Percentiles rank a stretch among this genome's conserved stretches.
Conservation (phyloP, 2,329 filamentous ascomycete species). For the Berkeleyomyces basicola region DNA sequence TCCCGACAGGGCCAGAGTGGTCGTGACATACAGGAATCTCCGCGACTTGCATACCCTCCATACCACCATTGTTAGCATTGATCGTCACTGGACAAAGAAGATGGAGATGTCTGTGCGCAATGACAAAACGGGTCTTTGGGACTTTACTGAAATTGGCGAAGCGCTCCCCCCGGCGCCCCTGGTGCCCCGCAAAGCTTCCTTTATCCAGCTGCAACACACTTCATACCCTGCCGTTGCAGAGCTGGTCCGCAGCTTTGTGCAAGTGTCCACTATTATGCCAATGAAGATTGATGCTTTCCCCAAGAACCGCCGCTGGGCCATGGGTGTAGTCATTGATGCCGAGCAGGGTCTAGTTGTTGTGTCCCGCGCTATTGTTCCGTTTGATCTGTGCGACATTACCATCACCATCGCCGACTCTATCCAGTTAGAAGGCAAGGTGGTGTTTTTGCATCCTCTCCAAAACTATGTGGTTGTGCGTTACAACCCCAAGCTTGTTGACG, state of each 20-base stretch:
- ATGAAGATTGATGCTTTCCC: slow-evolving; percentile 97
- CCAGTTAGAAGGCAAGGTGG: slow-evolving; percentile 80
- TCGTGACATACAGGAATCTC: slow-evolving; percentile 91
- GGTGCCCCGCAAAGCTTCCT: slow-evolving; percentile 63
- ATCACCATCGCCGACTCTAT: slow-evolving; percentile 95
- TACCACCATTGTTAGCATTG: slow-evolving; percentile 80
- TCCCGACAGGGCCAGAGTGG: slow-evolving; percentile 66
- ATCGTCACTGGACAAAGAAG: slow-evolving; percentile 89
- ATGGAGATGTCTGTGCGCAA: slow-evolving; percentile 89
- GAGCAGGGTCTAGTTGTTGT: slow-evolving; percentile 90
- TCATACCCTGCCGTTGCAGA: slow-evolving; percentile 82
- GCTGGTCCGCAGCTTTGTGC: slow-evolving; percentile 85
- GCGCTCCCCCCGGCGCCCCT: slow-evolving; percentile 59
- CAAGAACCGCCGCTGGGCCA: slow-evolving; percentile 82
- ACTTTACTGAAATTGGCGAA: slow-evolving; percentile 74
- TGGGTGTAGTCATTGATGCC: slow-evolving; percentile 93
- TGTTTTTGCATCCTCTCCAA: slow-evolving; percentile 91
- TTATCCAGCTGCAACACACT: slow-evolving; percentile 80
- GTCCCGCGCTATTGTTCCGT: slow-evolving; percentile 84
- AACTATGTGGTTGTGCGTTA: slow-evolving; percentile 96
- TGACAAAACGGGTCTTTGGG: slow-evolving; percentile 80
- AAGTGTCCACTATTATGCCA: slow-evolving; percentile 83
- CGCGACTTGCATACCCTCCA: slow-evolving; percentile 87
- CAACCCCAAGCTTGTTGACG: slow-evolving; percentile 81
- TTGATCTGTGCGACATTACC: slow-evolving; percentile 90